Base-by-base conservation (phyloP, 78 protist species). In the Protostelium mycophagum region DNA sequence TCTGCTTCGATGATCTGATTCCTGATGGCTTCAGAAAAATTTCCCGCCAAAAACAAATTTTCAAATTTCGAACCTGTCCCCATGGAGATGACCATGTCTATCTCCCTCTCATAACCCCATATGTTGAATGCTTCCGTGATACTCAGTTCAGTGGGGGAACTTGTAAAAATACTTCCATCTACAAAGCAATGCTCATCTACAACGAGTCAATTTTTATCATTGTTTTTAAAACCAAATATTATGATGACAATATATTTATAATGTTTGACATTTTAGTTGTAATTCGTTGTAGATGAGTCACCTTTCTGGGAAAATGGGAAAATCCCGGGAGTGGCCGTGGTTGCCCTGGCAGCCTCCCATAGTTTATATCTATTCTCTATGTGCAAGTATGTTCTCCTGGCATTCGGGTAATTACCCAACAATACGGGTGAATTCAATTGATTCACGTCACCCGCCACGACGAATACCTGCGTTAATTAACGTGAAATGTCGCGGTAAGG, bases 81-180 rank as follows among this genome's bases (percentile, higher is more conserved):
- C 73, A 51, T 51, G 73, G 73, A 51, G 73, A 51, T 51, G 73
- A 51, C 73, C 73, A 51, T 51, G 73, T 51, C 73, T 51, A 51
- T 51, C 31, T 51, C 73, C 73, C 73, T 51, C 73, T 51, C 73
- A 16, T 51, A 51, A 16, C 73, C 73, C 73, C 73, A 51, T 5
- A 51, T 51, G 73, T 51, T 51, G 73, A 25, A 51, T 51, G 73
- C 73, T 16, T 51, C 73, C 5, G 73, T 51, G 73, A 51, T 51
- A 16, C 73, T 51, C 16, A 51, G 16, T 16, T 51, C 73, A 16
- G 73, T 51, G 31, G 73, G 73, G 5, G 73, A 51, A 25, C 31
- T 25, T 51, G 73, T 51, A 16, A 51, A 51, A 25, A 51, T 16
- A 16, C 73, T 51, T 16, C 73, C 73, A 16, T 51, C 73, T 16